These are phyloP conservation scores for Hibiscus syriacus DNA, from an alignment of 345 rosid genomes.

Conservation along the genomic window DNA sequence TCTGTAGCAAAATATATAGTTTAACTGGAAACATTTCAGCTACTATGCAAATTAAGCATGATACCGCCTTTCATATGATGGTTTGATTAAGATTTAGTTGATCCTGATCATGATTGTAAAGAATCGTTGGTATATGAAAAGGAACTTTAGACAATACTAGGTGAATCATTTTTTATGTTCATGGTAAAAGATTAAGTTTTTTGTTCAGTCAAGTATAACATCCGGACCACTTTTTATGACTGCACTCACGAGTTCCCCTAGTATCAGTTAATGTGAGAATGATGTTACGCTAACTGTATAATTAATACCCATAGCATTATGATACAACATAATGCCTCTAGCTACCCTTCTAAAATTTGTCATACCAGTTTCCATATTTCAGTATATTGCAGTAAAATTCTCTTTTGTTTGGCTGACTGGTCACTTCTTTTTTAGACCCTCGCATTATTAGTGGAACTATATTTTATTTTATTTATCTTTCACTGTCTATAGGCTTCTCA, in stretches of 20 bases:
- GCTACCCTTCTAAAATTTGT: not conserved
- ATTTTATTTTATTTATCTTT: not conserved
- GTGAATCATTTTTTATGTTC: not conserved
- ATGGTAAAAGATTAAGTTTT: no score
- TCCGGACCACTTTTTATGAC: not conserved
- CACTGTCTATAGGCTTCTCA: not conserved
- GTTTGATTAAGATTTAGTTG: not conserved
- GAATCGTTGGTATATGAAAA: not conserved
- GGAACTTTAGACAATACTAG: not conserved
- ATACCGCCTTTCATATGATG: not conserved
- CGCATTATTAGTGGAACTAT: not conserved
- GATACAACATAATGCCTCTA: not conserved
- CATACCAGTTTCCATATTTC: not conserved
- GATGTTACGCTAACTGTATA: not conserved
- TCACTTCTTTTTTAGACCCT: not conserved
- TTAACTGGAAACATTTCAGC: not conserved
- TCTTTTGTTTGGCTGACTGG: not conserved
- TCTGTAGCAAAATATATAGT: not conserved
- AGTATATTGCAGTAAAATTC: not conserved
- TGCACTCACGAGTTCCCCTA: not conserved
- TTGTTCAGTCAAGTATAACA: not conserved
- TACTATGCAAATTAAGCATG: not conserved
- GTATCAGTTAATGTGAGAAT: not conserved
- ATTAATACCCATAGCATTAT: not conserved
- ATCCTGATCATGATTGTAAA: not conserved